Evolutionary conservation across 352 stramenopile species (phyloP).

Genomic region (Thalassiosira exigua): DNA sequence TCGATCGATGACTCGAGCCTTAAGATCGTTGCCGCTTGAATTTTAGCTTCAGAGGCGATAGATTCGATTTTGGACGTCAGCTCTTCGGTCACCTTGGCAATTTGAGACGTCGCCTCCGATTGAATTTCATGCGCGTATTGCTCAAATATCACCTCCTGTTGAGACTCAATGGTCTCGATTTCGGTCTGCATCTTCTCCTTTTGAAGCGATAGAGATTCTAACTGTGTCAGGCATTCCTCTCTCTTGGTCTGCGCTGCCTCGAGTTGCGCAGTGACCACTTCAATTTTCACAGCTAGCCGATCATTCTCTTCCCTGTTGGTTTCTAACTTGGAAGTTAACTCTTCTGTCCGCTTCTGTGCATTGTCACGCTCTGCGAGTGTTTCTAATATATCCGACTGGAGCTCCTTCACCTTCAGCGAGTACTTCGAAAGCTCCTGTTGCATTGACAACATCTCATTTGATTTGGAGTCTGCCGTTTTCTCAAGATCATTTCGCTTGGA

Average conservation of each 20-base stretch:
- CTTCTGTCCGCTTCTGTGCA: neutral
- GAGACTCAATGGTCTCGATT: too few relatives aligned
- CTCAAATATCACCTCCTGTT: too few relatives aligned
- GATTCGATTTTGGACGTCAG: slow-evolving; percentile 8
- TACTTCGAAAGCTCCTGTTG: neutral
- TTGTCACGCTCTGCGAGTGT: neutral
- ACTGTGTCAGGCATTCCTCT: too few relatives aligned
- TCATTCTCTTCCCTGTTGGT: slow-evolving; percentile 17
- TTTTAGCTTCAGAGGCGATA: neutral
- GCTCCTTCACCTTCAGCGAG: slow-evolving; percentile 5
- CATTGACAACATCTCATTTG: neutral
- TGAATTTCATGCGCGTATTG: too few relatives aligned
- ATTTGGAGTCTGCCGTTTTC: neutral
- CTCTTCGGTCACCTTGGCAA: slow-evolving; percentile 3
- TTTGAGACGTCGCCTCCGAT: neutral
- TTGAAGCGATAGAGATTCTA: too few relatives aligned
- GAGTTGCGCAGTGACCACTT: neutral
- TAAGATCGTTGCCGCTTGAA: neutral
- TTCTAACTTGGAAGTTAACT: slow-evolving; percentile 1
- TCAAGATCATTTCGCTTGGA: neutral
- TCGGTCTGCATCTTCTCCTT: too few relatives aligned
- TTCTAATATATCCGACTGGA: slow-evolving; percentile 14
- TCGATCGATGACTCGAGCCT: slow-evolving; percentile 8
- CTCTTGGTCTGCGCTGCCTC: too few relatives aligned
- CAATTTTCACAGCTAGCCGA: neutral